Percentiles rank a stretch among this genome's conserved stretches.
These are phyloP conservation scores for Corymbia maculata DNA, from an alignment of 345 rosid genomes.

Conservation along the genomic window DNA sequence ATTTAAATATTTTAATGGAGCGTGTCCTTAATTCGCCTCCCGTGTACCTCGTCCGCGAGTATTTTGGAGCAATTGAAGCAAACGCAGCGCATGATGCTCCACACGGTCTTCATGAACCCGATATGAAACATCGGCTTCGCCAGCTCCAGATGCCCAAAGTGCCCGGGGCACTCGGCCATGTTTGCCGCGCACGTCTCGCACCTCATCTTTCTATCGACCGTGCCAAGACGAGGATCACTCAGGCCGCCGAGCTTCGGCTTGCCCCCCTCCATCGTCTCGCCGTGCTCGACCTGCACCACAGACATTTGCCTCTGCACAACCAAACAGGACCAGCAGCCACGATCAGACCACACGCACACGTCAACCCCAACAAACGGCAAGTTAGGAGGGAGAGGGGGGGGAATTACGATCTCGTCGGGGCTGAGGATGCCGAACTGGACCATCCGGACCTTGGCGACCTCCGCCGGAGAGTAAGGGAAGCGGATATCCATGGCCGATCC, in stretches of 20 bases:
- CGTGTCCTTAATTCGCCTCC: neutral
- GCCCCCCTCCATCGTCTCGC: conserved; percentile 87
- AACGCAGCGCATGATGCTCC: conserved; percentile 83
- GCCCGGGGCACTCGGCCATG: conserved; percentile 97
- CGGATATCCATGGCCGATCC: conserved; percentile 34
- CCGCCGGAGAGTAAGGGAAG: conserved; percentile 85
- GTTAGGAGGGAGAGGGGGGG: neutral
- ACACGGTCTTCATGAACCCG: conserved; percentile 86
- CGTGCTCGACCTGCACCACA: conserved; percentile 70
- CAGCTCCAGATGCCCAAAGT: conserved; percentile 92
- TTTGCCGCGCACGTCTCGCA: conserved; percentile 88
- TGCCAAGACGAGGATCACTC: conserved; percentile 77
- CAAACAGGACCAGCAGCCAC: neutral
- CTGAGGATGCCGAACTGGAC: conserved; percentile 94
- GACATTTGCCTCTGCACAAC: conserved; percentile 87
- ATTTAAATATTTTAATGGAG: neutral
- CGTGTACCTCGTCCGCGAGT: conserved; percentile 71
- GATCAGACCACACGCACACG: neutral
- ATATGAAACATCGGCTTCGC: conserved; percentile 97
- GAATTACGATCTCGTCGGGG: conserved; percentile 88
- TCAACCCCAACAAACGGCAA: neutral
- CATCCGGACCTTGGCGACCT: conserved; percentile 78
- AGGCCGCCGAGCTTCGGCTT: conserved; percentile 77
- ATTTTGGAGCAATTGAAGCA: conserved; percentile 95
- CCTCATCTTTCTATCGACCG: conserved; percentile 84